Percentiles rank a stretch among this genome's conserved stretches.
Conservation (phyloP, 2,329 filamentous ascomycete species). For the Sporothrix schenckii region DNA sequence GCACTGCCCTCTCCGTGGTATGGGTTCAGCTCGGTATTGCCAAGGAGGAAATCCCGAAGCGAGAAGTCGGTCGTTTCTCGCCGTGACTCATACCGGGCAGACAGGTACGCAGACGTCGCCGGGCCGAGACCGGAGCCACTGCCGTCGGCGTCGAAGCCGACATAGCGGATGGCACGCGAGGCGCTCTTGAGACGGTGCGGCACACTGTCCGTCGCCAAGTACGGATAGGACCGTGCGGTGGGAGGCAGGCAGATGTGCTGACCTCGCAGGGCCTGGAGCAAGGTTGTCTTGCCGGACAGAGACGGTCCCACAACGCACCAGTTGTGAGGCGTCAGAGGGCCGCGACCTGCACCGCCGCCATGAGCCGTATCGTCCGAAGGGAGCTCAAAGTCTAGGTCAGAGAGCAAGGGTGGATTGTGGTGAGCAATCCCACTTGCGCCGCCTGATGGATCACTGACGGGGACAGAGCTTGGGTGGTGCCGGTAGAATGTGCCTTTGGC, state of each 20-base stretch:
- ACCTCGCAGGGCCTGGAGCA: conserved; percentile 78
- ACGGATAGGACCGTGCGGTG: conserved; percentile 74
- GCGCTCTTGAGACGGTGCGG: conserved; percentile 60
- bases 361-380: conserved; percentile 50
- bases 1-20: conserved; percentile 49
- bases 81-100: conserved; percentile 85
- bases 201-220: conserved; percentile 67
- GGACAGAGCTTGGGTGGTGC: conserved; percentile 60
- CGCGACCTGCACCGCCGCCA: conserved; percentile 38
- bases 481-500: conserved; percentile 81
- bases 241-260: conserved; percentile 76
- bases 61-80: conserved; percentile 88
- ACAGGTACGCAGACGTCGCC: conserved; percentile 76
- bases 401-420: conserved; percentile 73
- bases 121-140: conserved; percentile 50
- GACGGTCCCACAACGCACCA: conserved; percentile 87
- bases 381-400: conserved; percentile 69
- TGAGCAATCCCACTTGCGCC: neutral
- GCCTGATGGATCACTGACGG: neutral
- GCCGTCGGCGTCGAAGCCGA: conserved; percentile 80
- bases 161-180: conserved; percentile 76
- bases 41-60: conserved; percentile 76
- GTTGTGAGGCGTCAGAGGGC: conserved; percentile 52
- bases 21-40: conserved; percentile 82
- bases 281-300: conserved; percentile 75